A percentile compares a stretch with the other conserved stretches of the same genome.
phyloP scores from a whole-genome alignment of 2,329 filamentous ascomycete species.

The Penicillium olsonii region DNA sequence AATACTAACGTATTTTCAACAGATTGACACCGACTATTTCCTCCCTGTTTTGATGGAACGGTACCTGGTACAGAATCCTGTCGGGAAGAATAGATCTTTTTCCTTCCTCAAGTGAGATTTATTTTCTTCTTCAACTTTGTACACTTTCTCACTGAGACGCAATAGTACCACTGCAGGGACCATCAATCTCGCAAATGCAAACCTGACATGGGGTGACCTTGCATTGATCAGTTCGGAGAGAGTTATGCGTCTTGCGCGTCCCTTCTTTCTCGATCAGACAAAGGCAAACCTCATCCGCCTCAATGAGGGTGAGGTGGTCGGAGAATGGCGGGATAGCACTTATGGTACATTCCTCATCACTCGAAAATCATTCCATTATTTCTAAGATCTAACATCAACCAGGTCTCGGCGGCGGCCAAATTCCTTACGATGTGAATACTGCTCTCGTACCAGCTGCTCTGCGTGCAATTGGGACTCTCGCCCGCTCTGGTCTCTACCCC shows the following conservation, averaged over 20 bases:
- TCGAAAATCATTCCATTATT: no score
- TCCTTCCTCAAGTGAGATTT: conserved; percentile 36
- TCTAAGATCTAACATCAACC: neutral
- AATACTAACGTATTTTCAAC: neutral
- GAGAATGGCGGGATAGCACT: conserved; percentile 64
- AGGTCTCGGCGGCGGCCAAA: conserved; percentile 59
- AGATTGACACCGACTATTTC: conserved; percentile 64
- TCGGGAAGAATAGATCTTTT: conserved; percentile 42
- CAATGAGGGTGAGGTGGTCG: conserved; percentile 56
- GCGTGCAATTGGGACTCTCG: conserved; percentile 57
- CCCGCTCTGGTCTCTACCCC: conserved; percentile 54
- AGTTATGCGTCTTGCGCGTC: conserved; percentile 57
- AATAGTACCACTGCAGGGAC: conserved; percentile 48
- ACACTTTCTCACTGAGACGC: conserved; percentile 5
- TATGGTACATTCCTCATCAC: conserved; percentile 43
- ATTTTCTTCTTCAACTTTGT: neutral
- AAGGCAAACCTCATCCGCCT: conserved; percentile 60
- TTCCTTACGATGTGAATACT: conserved; percentile 68
- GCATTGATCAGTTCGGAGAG: conserved; percentile 57
- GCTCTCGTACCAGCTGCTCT: conserved; percentile 64
- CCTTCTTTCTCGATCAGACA: conserved; percentile 56
- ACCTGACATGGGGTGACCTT: conserved; percentile 57
- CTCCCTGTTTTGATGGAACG: conserved; percentile 59
- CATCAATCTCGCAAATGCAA: conserved; percentile 53
- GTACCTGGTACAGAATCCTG: conserved; percentile 56